Conservation (phyloP, 2,329 filamentous ascomycete species). For the Penicillium vulpinum region DNA sequence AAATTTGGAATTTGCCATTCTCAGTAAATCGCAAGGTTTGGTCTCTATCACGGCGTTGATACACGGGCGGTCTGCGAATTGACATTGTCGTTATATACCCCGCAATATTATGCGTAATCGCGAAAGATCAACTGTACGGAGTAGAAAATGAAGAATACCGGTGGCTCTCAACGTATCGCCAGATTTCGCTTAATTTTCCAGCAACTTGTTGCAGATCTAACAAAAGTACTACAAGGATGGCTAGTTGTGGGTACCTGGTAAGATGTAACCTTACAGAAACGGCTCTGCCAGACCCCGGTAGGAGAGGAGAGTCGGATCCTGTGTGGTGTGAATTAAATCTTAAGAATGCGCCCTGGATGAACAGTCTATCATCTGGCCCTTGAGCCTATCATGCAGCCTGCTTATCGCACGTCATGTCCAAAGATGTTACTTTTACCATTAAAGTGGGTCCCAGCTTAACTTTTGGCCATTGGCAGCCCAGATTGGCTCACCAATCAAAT, state of each 20-base stretch:
- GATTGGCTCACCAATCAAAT: not conserved
- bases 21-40: slow-evolving; percentile 19
- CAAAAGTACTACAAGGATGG: not conserved
- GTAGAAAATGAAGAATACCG: not conserved
- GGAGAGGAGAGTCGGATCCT: not conserved
- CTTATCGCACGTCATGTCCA: slow-evolving; percentile 8
- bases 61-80: not conserved
- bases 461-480: not conserved
- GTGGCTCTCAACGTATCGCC: not conserved
- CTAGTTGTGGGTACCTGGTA: not conserved
- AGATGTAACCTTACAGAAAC: slow-evolving; percentile 8
- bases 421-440: not conserved
- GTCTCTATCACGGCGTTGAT: not conserved
- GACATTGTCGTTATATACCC: not conserved
- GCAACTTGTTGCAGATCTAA: not conserved
- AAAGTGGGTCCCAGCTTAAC: not conserved
- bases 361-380: not conserved
- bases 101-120: not conserved
- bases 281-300: not conserved
- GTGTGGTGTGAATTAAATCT: not conserved
- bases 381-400: not conserved
- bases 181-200: not conserved
- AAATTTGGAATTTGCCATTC: slow-evolving; percentile 47
- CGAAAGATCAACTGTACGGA: not conserved
- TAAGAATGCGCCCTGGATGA: not conserved